Evolutionary conservation across 345 rosid species (phyloP).

Genomic region (Eucalyptus paniculata): DNA sequence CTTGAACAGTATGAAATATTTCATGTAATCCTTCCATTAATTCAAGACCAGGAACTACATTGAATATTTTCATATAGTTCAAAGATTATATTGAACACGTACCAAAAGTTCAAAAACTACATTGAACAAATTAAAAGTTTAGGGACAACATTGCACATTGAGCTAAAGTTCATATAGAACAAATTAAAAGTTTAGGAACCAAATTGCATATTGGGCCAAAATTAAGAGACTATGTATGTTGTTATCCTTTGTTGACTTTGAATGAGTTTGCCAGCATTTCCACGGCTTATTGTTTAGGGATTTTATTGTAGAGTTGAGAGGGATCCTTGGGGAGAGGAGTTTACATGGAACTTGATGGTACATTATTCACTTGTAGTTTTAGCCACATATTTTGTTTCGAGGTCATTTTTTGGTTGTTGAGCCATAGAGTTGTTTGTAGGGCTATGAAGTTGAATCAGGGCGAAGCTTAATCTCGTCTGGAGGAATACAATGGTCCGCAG

Average conservation of each 20-base stretch:
- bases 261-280: constrained; percentile 29
- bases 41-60: too few relatives aligned
- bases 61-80: too few relatives aligned
- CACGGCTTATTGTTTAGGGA: constrained; percentile 18
- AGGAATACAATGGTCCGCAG: constrained; percentile 56
- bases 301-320: constrained; percentile 65
- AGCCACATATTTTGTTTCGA: neutral
- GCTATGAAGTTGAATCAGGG: constrained; percentile 47
- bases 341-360: constrained; percentile 89
- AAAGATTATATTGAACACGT: too few relatives aligned
- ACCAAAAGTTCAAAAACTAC: too few relatives aligned
- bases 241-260: constrained; percentile 28
- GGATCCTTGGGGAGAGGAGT: constrained; percentile 72
- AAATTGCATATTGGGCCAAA: too few relatives aligned
- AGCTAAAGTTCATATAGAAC: too few relatives aligned
- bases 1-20: too few relatives aligned
- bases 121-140: too few relatives aligned
- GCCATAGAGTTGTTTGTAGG: constrained; percentile 19
- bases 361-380: neutral
- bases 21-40: too few relatives aligned
- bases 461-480: constrained; percentile 47
- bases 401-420: neutral
- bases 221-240: too few relatives aligned
- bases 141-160: too few relatives aligned
- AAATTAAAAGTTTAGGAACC: too few relatives aligned